phyloP scores from a whole-genome alignment of 805 yeast genomes.

The Saccharomycopsis amapae region DNA sequence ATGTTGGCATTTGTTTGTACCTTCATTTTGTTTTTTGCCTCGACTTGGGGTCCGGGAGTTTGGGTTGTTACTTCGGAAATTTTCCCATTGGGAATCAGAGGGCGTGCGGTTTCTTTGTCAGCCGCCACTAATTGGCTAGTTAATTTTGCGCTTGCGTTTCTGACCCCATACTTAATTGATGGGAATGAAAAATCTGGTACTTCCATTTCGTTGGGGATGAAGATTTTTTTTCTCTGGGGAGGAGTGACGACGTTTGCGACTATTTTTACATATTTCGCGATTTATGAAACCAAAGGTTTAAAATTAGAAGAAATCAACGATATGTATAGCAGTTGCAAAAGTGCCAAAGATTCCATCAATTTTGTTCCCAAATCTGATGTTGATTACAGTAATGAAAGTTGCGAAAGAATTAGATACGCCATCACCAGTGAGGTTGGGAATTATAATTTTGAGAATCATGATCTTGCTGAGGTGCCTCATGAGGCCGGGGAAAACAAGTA shows the following conservation, averaged over 20 bases:
- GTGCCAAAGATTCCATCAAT: slow-evolving; percentile 13
- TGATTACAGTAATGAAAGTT: not conserved
- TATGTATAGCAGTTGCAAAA: slow-evolving; percentile 53
- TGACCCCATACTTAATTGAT: slow-evolving; percentile 70
- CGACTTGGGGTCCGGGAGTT: slow-evolving; percentile 77
- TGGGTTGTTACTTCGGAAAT: slow-evolving; percentile 69
- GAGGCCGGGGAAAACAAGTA: no score
- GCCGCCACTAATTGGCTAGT: slow-evolving; percentile 79
- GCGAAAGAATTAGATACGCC: not conserved
- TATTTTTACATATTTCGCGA: slow-evolving; percentile 54
- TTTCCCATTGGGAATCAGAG: slow-evolving; percentile 66
- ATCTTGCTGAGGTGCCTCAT: not conserved
- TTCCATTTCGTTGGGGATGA: slow-evolving; percentile 62
- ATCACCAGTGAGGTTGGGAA: slow-evolving; percentile 3
- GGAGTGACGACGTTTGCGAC: slow-evolving; percentile 54
- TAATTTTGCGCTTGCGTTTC: slow-evolving; percentile 66
- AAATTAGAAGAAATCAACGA: slow-evolving; percentile 78
- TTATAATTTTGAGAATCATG: not conserved
- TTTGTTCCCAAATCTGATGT: slow-evolving; percentile 1
- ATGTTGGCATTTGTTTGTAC: slow-evolving; percentile 60
- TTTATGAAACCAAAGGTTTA: slow-evolving; percentile 75
- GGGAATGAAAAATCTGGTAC: slow-evolving; percentile 42
- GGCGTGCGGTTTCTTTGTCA: slow-evolving; percentile 67
- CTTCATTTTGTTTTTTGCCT: slow-evolving; percentile 71
- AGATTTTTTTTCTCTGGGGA: slow-evolving; percentile 78